Conservation (phyloP, 1,139 yeast species). For the Suhomyces atakaporum region DNA sequence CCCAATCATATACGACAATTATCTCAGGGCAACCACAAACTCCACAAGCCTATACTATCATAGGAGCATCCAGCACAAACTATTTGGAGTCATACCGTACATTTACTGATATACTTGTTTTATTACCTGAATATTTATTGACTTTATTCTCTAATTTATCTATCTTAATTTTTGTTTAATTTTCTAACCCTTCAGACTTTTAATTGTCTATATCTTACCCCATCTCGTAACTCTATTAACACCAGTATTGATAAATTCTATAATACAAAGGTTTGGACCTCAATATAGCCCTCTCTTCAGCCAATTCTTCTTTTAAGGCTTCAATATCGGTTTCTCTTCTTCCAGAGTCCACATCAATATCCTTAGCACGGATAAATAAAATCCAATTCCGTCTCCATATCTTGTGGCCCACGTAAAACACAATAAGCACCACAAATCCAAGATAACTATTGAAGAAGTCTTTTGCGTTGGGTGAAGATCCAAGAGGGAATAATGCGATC, state of each 20-base stretch:
- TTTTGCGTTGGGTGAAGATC: slow-evolving; percentile 35
- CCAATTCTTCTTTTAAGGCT: slow-evolving; percentile 63
- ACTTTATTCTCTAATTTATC: too few relatives aligned
- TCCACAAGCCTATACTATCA: too few relatives aligned
- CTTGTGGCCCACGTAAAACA: slow-evolving; percentile 43
- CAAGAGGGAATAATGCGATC: slow-evolving; percentile 43
- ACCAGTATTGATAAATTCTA: slow-evolving; percentile 58
- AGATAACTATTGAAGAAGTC: slow-evolving; percentile 40
- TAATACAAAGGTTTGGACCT: slow-evolving; percentile 53
- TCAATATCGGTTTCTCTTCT: slow-evolving; percentile 70
- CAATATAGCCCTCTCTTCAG: slow-evolving; percentile 57
- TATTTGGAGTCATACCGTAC: too few relatives aligned
- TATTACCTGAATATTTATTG: too few relatives aligned
- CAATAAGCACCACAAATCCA: slow-evolving; percentile 40
- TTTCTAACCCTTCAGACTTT: background rate
- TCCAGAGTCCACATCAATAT: slow-evolving; percentile 69
- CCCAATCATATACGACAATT: too few relatives aligned
- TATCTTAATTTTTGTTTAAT: too few relatives aligned
- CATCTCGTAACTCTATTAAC: too few relatives aligned
- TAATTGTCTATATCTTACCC: too few relatives aligned
- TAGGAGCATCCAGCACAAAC: too few relatives aligned
- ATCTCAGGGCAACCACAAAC: too few relatives aligned
- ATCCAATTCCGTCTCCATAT: slow-evolving; percentile 40
- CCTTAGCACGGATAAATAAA: slow-evolving; percentile 46
- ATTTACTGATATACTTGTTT: too few relatives aligned